Evolutionary conservation across 441 rosid genomes (phyloP), one percentile per base, ranked within the genome.

Genomic region (Corymbia calophylla): DNA sequence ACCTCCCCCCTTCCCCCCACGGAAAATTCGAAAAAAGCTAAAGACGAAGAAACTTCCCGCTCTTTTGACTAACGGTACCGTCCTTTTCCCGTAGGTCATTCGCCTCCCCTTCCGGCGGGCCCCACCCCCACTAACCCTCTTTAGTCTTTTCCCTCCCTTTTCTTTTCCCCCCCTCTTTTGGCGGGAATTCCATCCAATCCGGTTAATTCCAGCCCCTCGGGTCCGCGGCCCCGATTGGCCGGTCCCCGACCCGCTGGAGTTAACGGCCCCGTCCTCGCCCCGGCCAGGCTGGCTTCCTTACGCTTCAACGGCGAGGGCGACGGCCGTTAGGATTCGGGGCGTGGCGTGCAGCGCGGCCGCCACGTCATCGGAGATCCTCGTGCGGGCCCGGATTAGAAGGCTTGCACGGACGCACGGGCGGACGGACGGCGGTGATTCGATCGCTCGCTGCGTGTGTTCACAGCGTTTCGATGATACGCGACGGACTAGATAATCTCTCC

Each of bases 171-270:
- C 66, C 25, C 23, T 9, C 32, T 87, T 90, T 92, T 91, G 92
- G 94, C 94, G 94, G 92, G 94, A 92, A 89, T 12, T 3, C 3
- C n/a, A 87, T 91, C 62, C 88, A 92, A 51, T 88, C 89, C 81
- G 89, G 23, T 92, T 88, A 11, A 88, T 66, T 81, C 27, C 82
- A 53, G 80, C 47, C 51, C 58, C 88, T 91, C 16, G 54, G 73
- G 89, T 91, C 93, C 93, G 94, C 53, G 31, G 77, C 88, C 68
- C 54, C 44, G 17, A 91, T 92, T 89, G 87, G 88, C 51, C 54
- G 12, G 44, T 4, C 27, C 27, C 9, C 53, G 4, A 35, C 18
- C 21, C 77, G 80, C 51, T 6, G 27, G 39, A 44, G 44, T 14
- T 25, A 14, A 53, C 80, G 47, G 44, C 25, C 47, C 44, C 39